A percentile compares a stretch with the other conserved stretches of the same genome.
These are phyloP conservation scores for Rhizopogon rudus DNA, from an alignment of 768 basidiomycete species.

Conservation along the genomic window DNA sequence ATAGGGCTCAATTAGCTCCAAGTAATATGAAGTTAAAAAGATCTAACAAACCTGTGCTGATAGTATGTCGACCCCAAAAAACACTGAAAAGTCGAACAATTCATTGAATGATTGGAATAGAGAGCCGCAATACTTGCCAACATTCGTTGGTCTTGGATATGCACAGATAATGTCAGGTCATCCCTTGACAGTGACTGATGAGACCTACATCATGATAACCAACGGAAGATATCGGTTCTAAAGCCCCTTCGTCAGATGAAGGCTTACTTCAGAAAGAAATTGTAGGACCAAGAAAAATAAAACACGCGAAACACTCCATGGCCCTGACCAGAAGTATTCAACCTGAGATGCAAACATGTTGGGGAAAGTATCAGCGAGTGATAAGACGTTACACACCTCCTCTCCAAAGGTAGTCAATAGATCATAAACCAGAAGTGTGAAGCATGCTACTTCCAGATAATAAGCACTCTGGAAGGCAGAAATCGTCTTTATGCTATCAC, in stretches of 20 bases:
- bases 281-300: conserved; percentile 2
- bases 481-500: not conserved
- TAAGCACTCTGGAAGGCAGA: not conserved
- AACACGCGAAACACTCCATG: conserved; percentile 5
- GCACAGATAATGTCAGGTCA: not conserved
- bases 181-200: not conserved
- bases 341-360: not conserved
- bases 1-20: not conserved
- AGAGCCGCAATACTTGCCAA: not conserved
- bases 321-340: conserved; percentile 7
- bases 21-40: not conserved
- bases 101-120: not conserved
- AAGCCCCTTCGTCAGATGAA: not conserved
- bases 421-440: conserved; percentile 6
- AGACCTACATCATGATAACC: conserved; percentile 1
- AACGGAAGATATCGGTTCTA: conserved; percentile 8
- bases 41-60: not conserved
- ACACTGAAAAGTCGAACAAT: not conserved
- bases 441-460: conserved; percentile 5
- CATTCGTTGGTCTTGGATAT: not conserved
- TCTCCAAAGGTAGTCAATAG: conserved; percentile 5
- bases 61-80: conserved; percentile 1
- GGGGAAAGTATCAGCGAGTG: not conserved
- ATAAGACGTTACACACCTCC: conserved; percentile 1
- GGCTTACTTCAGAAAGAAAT: not conserved